A percentile compares a stretch with the other conserved stretches of the same genome.
Evolutionary conservation across 306 rosid species (phyloP).

Genomic region (Rubus idaeus): DNA sequence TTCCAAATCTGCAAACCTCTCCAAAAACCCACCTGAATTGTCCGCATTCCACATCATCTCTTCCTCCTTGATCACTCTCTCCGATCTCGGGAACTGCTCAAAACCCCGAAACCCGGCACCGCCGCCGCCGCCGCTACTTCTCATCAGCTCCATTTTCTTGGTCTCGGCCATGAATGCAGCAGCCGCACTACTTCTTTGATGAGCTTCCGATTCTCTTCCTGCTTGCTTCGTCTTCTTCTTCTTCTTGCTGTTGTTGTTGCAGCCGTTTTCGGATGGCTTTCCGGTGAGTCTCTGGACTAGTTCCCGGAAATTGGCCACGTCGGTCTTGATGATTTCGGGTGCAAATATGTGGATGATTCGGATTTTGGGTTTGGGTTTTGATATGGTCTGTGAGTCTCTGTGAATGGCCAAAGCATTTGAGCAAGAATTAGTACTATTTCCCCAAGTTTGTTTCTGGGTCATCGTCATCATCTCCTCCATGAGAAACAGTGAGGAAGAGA

Average conservation of each 20-base stretch:
- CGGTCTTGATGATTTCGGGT: constrained; percentile 84
- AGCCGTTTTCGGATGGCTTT: constrained; percentile 47
- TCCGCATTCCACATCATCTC: constrained; percentile 45
- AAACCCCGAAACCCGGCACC: constrained; percentile 30
- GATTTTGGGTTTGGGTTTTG: constrained; percentile 71
- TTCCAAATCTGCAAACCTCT: constrained; percentile 70
- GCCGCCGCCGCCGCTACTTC: background rate
- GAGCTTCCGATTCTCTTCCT: background rate
- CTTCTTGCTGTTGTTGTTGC: constrained; percentile 18
- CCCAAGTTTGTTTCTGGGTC: constrained; percentile 30
- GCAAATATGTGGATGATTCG: constrained; percentile 90
- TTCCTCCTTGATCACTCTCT: constrained; percentile 37
- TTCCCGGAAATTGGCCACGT: constrained; percentile 75
- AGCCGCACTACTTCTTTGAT: constrained; percentile 13
- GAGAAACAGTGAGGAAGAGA: constrained; percentile 9
- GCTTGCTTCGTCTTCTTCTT: background rate
- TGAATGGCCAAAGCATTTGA: constrained; percentile 49
- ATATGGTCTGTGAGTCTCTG: constrained; percentile 52
- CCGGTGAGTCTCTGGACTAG: constrained; percentile 85
- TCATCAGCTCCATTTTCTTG: constrained; percentile 34
- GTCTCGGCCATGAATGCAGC: background rate
- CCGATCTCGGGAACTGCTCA: constrained; percentile 30
- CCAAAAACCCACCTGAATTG: constrained; percentile 52
- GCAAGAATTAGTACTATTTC: background rate
- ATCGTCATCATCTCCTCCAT: constrained; percentile 46